Evolutionary conservation across 2,329 filamentous ascomycete species (phyloP).

Genomic region (Cladophialophora chaetospira): DNA sequence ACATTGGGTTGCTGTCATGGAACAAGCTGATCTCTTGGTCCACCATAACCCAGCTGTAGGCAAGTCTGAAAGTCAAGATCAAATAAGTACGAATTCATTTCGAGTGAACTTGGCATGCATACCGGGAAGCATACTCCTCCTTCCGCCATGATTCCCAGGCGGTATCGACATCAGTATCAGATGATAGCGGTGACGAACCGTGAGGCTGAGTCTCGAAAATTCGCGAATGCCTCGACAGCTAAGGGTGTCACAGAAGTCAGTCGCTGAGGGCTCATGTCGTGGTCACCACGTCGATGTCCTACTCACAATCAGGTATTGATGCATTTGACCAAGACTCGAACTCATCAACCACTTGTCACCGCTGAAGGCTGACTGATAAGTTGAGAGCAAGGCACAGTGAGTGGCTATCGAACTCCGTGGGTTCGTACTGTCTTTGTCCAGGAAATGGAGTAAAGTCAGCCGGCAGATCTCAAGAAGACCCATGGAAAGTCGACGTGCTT

Average conservation of each 20-base stretch:
- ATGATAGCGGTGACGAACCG: no score
- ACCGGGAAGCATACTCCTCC: no score
- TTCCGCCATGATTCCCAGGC: no score
- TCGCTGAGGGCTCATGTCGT: no score
- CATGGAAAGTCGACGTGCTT: slow-evolving; percentile 11
- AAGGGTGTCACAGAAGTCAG: no score
- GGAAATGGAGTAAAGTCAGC: background rate
- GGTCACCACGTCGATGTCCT: background rate
- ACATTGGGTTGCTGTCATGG: background rate
- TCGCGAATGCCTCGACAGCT: no score
- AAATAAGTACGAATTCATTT: background rate
- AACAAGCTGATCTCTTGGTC: background rate
- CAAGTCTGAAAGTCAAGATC: background rate
- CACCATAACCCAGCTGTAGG: background rate
- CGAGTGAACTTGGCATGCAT: no score
- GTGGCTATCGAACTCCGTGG: background rate
- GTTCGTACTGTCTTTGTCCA: background rate
- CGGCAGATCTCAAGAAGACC: slow-evolving; percentile 8
- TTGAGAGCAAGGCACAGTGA: background rate
- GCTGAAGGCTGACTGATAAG: slow-evolving; percentile 11
- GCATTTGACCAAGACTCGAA: slow-evolving; percentile 4
- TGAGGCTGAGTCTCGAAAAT: no score
- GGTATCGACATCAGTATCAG: no score
- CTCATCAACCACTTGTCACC: slow-evolving; percentile 7
- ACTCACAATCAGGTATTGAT: slow-evolving; percentile 7